Evolutionary conservation across 805 yeast species (phyloP), one percentile per base, ranked within the genome.

Genomic region (Saturnispora mendoncae): DNA sequence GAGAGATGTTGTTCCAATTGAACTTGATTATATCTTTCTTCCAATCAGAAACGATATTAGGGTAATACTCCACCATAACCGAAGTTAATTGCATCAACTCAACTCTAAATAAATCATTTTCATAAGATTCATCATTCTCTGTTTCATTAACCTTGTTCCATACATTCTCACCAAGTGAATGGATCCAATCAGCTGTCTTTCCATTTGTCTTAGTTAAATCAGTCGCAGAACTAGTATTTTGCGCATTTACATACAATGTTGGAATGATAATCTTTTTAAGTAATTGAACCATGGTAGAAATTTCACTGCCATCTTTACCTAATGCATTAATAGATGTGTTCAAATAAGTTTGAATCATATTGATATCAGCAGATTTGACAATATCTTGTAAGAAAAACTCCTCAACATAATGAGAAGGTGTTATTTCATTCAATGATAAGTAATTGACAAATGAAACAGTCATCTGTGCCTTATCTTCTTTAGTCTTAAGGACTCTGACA

Each of bases 1-100:
- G 65, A 51, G 85, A 85, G 54, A 92, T 80, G 53, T 80, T 84
- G 50, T 84, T 84, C 99, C 99, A 92, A 51, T 87, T 83, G 63
- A 87, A 92, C 58, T 85, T 86, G 58, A 92, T 85, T 33, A 92
- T 76, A 51, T 87, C 95, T 55, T 86, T 90, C 33, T 84, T 69
- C 49, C 74, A 69, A 13, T 76, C 81, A 6, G 72, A 64, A 20
- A 85, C 69, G 9, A 68, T 60, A 0, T 64, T 58, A 0, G 94
- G 78, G 1, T 84, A 78, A 61, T 77, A 74, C 53, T 79, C 78
- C 20, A 87, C 74, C 33, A 92, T 62, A 33, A 82, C 62, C 0
- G 95, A 78, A 0, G 97, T 82, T 55, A 87, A 60, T 50, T 88
- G 95, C 18, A 92, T 66, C 7, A 90, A 64, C 44, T 84, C 92